phyloP scores from a whole-genome alignment of 2,329 filamentous ascomycete genomes.

The Xylariaceae sp. region DNA sequence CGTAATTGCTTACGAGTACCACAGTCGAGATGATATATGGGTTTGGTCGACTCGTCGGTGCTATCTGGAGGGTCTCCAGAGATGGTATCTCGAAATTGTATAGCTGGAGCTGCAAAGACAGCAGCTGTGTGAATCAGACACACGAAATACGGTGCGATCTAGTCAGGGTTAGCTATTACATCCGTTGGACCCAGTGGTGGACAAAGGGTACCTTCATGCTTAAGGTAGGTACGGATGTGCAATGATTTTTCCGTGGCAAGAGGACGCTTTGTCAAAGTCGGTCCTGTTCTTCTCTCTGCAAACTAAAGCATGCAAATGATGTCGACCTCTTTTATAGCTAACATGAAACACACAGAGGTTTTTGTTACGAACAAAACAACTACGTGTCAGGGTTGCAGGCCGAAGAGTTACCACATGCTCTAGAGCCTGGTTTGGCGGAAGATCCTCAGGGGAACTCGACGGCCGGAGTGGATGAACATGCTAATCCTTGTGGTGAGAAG shows the following conservation, averaged over 20 bases:
- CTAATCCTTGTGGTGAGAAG: too few relatives aligned
- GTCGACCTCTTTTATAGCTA: too few relatives aligned
- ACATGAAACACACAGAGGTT: too few relatives aligned
- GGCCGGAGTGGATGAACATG: too few relatives aligned
- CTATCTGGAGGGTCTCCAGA: not conserved
- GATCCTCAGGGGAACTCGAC: too few relatives aligned
- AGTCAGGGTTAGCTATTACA: not conserved
- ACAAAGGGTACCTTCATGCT: slow-evolving; percentile 11
- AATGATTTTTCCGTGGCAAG: not conserved
- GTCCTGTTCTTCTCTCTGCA: too few relatives aligned
- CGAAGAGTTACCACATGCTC: too few relatives aligned
- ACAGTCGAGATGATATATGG: slow-evolving; percentile 22
- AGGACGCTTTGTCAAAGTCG: not conserved
- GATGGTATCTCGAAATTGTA: not conserved
- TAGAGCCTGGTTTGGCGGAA: too few relatives aligned
- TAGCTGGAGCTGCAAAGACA: slow-evolving; percentile 14
- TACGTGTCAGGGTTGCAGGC: too few relatives aligned
- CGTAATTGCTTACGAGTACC: slow-evolving; percentile 8
- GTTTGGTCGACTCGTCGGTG: slow-evolving; percentile 1
- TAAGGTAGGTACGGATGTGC: not conserved
- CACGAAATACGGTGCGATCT: slow-evolving; percentile 4
- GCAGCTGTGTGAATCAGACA: slow-evolving; percentile 4
- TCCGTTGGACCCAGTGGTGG: not conserved
- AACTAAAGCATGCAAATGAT: too few relatives aligned
- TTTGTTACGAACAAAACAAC: too few relatives aligned